Conservation (phyloP, 345 rosid genomes). For the Eucalyptus camaldulensis region DNA sequence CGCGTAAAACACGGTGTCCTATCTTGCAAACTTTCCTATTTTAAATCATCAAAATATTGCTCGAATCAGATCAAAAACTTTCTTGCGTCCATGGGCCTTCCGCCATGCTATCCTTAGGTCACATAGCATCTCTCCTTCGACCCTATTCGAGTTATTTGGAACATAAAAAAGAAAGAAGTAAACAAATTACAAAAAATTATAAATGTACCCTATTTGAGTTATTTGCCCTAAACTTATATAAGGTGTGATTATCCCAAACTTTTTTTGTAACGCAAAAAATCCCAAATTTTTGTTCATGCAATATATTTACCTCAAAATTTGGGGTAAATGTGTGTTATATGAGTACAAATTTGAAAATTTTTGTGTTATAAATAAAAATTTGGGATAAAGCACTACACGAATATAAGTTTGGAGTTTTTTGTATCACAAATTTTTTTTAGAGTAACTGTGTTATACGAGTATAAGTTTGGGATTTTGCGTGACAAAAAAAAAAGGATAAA, state of each 20-base stretch:
- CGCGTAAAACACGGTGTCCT: background rate
- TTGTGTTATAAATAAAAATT: background rate
- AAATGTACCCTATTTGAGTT: background rate
- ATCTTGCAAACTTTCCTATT: background rate
- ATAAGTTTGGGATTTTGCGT: background rate
- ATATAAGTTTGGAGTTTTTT: background rate
- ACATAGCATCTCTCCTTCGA: background rate
- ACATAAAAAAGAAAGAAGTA: background rate
- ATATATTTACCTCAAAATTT: too few species aligned
- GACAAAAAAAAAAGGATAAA: background rate
- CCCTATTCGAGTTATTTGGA: background rate
- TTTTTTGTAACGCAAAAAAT: background rate
- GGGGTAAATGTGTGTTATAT: background rate
- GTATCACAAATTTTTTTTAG: too few species aligned
- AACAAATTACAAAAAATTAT: too few species aligned
- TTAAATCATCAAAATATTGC: background rate
- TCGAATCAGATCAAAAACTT: background rate
- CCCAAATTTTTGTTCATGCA: background rate
- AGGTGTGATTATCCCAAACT: too few species aligned
- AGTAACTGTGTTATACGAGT: rapidly evolving
- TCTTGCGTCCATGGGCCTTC: background rate
- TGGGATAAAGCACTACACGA: too few species aligned
- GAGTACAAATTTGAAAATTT: too few species aligned
- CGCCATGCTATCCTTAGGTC: background rate
- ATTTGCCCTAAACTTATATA: background rate